Evolutionary conservation across 2,329 filamentous ascomycete species (phyloP).

Genomic region (Diplodia mutila): DNA sequence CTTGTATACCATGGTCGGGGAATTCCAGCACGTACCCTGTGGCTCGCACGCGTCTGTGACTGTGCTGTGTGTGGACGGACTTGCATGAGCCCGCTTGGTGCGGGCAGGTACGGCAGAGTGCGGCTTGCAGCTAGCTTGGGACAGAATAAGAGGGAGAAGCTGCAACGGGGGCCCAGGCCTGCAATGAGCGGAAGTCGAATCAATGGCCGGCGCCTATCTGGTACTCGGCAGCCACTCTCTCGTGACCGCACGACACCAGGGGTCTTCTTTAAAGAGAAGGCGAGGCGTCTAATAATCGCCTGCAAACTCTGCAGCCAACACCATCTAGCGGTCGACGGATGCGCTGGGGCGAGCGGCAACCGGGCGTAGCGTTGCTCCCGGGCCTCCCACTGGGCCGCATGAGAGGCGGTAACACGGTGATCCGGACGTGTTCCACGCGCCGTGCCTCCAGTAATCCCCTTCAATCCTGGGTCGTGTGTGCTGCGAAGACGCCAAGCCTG

Average conservation of each 20-base stretch:
- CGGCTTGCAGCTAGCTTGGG: constrained; percentile 43
- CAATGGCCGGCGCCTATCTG: constrained; percentile 25
- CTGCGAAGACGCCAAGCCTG: not conserved
- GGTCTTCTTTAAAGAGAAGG: constrained; percentile 21
- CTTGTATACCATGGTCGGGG: constrained; percentile 35
- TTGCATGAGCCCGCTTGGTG: constrained; percentile 48
- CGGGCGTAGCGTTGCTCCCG: constrained; percentile 14
- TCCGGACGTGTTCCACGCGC: constrained; percentile 18
- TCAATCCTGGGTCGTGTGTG: not conserved
- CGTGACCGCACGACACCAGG: constrained; percentile 24
- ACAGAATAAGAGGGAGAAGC: constrained; percentile 36
- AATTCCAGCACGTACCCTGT: constrained; percentile 30
- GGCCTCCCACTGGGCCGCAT: constrained; percentile 19
- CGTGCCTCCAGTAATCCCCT: not conserved
- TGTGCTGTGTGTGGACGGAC: constrained; percentile 40
- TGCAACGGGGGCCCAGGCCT: constrained; percentile 28
- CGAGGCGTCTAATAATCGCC: constrained; percentile 22
- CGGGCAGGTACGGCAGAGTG: constrained; percentile 35
- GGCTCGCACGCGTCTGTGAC: constrained; percentile 44
- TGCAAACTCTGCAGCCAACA: constrained; percentile 12
- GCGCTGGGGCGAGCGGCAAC: constrained; percentile 3
- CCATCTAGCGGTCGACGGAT: constrained; percentile 11
- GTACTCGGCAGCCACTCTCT: constrained; percentile 21
- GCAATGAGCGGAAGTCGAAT: constrained; percentile 25
- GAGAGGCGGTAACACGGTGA: not conserved